Evolutionary conservation across 140 eudicot genomes (phyloP), one percentile per base, ranked within the genome.

Genomic region (Flaveria floridana): DNA sequence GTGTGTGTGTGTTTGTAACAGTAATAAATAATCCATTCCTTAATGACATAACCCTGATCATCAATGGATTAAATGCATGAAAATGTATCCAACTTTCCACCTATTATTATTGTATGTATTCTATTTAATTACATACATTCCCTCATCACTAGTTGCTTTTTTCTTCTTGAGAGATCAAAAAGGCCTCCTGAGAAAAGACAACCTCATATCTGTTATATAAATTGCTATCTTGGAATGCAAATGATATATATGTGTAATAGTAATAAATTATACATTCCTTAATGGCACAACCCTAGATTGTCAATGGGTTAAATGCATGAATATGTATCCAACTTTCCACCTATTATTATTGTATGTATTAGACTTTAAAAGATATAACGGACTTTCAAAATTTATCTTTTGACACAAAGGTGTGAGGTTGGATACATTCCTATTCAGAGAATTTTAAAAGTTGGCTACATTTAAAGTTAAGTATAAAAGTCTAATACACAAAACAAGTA

Each of bases 221-320:
- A 6, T 34, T 61, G 69, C 25, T 73, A 20, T 19, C 25, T 73
- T 16, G 30, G 65, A 26, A 18, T 19, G 39, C 52, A 12, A 19
- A 19, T 34, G 37, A 34, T 21, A 18, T 34, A 72, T 64, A 65
- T 76, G 41, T 34, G 19, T 52, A 52, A n/a, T 52, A n/a, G 21
- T 52, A 52, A 52, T 68, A 44, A 10, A 58, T 39, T 41, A 58
- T 18, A 57, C 19, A 14, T 18, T 42, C 58, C 62, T 41, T 7
- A 10, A 20, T 39, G 77, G 25, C 62, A 57, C 55, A 71, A 44
- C 19, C 50, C 70, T 42, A 61, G 47, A 19, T 61, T 61, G 59
- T 52, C 23, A 52, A 15, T 52, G 23, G 58, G 58, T 51, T 51
- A 9, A 14, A 19, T 51, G 58, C 58, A 51, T n/a, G 58, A 51